phyloP scores from a whole-genome alignment of 225 moss, liverwort and hornwort species.

The Asterella californica region DNA sequence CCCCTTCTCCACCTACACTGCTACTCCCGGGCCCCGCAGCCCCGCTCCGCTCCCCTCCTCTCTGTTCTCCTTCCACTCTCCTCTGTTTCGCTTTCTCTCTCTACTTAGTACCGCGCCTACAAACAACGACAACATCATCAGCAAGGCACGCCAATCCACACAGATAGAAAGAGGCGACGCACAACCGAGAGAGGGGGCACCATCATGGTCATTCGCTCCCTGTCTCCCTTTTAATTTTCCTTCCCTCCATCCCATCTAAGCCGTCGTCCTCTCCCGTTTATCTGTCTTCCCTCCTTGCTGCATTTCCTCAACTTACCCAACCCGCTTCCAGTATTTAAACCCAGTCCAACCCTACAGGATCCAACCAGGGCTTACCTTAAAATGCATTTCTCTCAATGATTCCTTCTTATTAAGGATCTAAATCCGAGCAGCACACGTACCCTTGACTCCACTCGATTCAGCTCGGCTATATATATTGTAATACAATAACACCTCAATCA shows the following conservation, averaged over 20 bases:
- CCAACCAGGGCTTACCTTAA: neutral
- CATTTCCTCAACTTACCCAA: neutral
- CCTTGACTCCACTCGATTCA: neutral
- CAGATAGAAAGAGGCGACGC: conserved; percentile 28
- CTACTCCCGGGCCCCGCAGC: neutral
- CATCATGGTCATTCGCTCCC: conserved; percentile 33
- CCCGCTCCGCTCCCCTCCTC: neutral
- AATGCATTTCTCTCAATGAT: no score
- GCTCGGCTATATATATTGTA: neutral
- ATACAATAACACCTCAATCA: no score
- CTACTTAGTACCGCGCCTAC: neutral
- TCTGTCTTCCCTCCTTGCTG: neutral
- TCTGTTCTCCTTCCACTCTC: neutral
- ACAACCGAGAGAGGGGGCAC: conserved; percentile 34
- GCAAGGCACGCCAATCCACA: conserved; percentile 12
- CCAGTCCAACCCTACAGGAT: neutral
- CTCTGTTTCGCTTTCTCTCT: neutral
- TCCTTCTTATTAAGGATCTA: no score
- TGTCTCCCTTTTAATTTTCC: neutral
- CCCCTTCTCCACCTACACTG: neutral
- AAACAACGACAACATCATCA: neutral
- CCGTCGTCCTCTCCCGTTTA: neutral
- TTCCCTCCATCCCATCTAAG: neutral
- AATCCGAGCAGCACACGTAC: neutral
- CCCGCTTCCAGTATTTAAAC: neutral